These are phyloP conservation scores for Linnemannia schmuckeri DNA, from an alignment of 192 early-diverging fungal species.

Conservation along the genomic window DNA sequence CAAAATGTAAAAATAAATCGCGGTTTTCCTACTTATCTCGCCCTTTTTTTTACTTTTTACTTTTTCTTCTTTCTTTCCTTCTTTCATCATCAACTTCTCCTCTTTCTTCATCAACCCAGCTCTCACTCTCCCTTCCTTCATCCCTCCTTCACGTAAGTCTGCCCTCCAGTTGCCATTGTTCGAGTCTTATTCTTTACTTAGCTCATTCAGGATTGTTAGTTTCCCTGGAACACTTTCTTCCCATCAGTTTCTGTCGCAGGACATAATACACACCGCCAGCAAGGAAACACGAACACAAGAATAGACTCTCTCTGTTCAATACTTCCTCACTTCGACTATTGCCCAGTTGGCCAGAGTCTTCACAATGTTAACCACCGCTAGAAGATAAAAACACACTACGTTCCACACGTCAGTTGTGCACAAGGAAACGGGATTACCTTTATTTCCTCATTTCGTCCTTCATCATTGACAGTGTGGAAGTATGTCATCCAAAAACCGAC, in stretches of 20 bases:
- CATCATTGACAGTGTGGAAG: background rate
- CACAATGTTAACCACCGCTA: background rate
- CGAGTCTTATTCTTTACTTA: too few relatives aligned
- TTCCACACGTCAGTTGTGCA: background rate
- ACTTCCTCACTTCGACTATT: background rate
- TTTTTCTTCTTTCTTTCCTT: background rate
- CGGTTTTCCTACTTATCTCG: background rate
- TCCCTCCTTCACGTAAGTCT: conserved; percentile 6
- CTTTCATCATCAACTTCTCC: background rate
- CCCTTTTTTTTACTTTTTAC: conserved; percentile 5
- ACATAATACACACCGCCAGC: background rate
- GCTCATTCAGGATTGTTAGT: background rate
- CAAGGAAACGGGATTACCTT: background rate
- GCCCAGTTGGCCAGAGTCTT: background rate
- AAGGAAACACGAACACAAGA: background rate
- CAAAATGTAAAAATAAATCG: background rate
- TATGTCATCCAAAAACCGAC: background rate
- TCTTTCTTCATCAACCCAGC: background rate
- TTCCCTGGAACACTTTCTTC: background rate
- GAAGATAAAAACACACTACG: background rate
- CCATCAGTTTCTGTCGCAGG: background rate
- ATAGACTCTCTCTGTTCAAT: background rate
- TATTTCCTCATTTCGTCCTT: background rate
- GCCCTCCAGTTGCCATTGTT: background rate
- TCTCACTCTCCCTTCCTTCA: background rate